These are phyloP conservation scores for Helianthus annuus DNA, from an alignment of 129 eudicot species.

Conservation along the genomic window HanXRQr2.0-SUNRISE NC_035444.2:29479609-29480108, in stretches of 20 bases:
- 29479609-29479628: background rate
- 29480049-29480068: too few relatives aligned
- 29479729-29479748: background rate
- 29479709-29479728: slow-evolving; percentile 4
- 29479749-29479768: background rate
- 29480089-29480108: slow-evolving; percentile 36
- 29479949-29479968: slow-evolving; percentile 50
- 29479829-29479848: slow-evolving; percentile 68
- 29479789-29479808: background rate
- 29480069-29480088: too few relatives aligned
- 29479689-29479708: slow-evolving; percentile 13
- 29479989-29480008: slow-evolving; percentile 87
- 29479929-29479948: slow-evolving; percentile 74
- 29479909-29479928: slow-evolving; percentile 93
- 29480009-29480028: slow-evolving; percentile 87
- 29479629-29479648: background rate
- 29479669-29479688: background rate
- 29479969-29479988: slow-evolving; percentile 60
- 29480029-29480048: slow-evolving; percentile 32
- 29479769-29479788: background rate
- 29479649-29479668: background rate
- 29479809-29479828: too few relatives aligned
- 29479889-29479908: slow-evolving; percentile 77
- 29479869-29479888: slow-evolving; percentile 78
- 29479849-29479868: slow-evolving; percentile 67